These are phyloP conservation scores for Lactarius sanguifluus DNA, from an alignment of 768 basidiomycete species.

Conservation along the genomic window DNA sequence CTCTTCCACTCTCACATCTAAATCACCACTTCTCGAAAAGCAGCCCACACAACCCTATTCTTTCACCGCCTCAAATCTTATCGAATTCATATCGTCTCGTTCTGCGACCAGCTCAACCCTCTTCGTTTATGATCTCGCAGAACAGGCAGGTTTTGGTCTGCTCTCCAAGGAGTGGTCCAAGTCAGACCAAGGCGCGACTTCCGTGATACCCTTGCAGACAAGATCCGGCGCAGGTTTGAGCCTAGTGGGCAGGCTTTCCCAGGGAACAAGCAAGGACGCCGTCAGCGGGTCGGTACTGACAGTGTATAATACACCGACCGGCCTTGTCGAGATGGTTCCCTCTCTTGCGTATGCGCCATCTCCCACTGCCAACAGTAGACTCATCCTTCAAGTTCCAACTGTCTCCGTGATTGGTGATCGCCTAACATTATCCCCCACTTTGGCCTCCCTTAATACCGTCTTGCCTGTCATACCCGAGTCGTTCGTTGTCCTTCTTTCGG, in stretches of 20 bases:
- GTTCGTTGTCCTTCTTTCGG: constrained; percentile 75
- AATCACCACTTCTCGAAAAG: constrained; percentile 37
- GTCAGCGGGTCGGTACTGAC: constrained; percentile 61
- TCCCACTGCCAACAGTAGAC: constrained; percentile 58
- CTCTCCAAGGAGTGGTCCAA: constrained; percentile 66
- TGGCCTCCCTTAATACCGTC: constrained; percentile 62
- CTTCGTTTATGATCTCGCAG: constrained; percentile 81
- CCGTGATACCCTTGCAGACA: constrained; percentile 73
- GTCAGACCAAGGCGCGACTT: constrained; percentile 43
- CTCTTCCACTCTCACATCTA: constrained; percentile 38
- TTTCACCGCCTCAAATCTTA: constrained; percentile 56
- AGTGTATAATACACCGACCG: constrained; percentile 80
- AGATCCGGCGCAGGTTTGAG: constrained; percentile 81
- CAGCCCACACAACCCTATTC: constrained; percentile 19
- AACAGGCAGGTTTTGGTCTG: constrained; percentile 78
- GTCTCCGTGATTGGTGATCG: constrained; percentile 63
- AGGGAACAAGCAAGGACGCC: constrained; percentile 72
- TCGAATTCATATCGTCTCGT: constrained; percentile 69
- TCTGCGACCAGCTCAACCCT: constrained; percentile 58
- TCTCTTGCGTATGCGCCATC: constrained; percentile 72
- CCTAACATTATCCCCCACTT: constrained; percentile 73
- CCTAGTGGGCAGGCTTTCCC: constrained; percentile 75
- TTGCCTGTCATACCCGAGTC: constrained; percentile 62
- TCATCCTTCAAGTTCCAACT: constrained; percentile 83
- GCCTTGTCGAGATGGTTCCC: constrained; percentile 79